Evolutionary conservation across 352 stramenopile species (phyloP).

Genomic region (Phytophthora cactorum): DNA sequence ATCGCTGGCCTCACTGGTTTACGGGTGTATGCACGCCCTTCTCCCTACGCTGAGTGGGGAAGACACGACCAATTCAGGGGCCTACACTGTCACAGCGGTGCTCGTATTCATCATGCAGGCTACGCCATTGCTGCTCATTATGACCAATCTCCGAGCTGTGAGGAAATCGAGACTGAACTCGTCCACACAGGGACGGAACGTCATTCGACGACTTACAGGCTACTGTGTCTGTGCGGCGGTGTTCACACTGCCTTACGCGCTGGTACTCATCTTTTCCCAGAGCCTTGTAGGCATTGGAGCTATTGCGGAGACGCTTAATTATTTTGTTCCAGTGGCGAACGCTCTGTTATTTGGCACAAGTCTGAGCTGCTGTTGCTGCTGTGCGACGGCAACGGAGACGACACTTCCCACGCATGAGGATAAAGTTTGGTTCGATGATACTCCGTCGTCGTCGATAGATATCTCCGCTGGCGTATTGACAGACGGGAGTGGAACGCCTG

Average conservation of each 20-base stretch:
- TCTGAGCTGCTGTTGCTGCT: constrained; percentile 64
- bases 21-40: constrained; percentile 60
- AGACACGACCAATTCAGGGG: constrained; percentile 4
- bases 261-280: constrained; percentile 44
- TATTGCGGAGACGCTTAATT: constrained; percentile 62
- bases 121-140: constrained; percentile 48
- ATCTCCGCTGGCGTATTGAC: constrained; percentile 27
- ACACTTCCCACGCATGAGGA: constrained; percentile 12
- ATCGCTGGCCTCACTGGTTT: constrained; percentile 49
- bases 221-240: constrained; percentile 59
- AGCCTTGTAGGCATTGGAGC: constrained; percentile 40
- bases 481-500: constrained; percentile 16
- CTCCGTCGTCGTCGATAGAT: constrained; percentile 34
- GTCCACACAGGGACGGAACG: constrained; percentile 59
- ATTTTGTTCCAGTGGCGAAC: constrained; percentile 64
- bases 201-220: constrained; percentile 58
- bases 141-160: constrained; percentile 59
- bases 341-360: constrained; percentile 72
- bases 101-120: constrained; percentile 56
- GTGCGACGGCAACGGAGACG: constrained; percentile 11
- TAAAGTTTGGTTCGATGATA: constrained; percentile 21
- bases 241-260: constrained; percentile 61
- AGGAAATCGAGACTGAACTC: constrained; percentile 55
- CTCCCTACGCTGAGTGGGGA: constrained; percentile 32
- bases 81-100: constrained; percentile 55